Evolutionary conservation across 202 grass and related monocot genomes (phyloP).

Genomic region (Saccharum hybrid): DNA sequence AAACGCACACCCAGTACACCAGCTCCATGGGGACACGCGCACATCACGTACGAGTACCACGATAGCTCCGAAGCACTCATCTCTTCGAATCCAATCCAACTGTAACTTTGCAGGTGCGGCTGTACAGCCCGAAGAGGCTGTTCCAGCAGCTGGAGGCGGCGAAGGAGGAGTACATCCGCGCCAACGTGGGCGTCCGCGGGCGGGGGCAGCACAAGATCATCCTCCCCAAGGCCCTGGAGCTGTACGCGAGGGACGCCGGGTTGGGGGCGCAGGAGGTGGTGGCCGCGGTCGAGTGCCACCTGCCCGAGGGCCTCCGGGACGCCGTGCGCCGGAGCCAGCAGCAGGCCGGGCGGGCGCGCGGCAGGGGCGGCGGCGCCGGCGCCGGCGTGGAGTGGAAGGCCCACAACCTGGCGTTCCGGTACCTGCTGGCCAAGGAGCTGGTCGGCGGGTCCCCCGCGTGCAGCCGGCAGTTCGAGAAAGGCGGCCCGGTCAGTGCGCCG

Average conservation of each 20-base stretch:
- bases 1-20: neutral
- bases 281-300: constrained; percentile 55
- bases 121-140: constrained; percentile 72
- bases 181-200: constrained; percentile 55
- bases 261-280: constrained; percentile 54
- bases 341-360: constrained; percentile 18
- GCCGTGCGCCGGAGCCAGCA: constrained; percentile 46
- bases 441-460: constrained; percentile 30
- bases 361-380: no score
- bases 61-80: neutral
- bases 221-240: constrained; percentile 77
- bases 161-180: constrained; percentile 83
- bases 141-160: constrained; percentile 73
- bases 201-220: constrained; percentile 49
- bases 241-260: constrained; percentile 67
- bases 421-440: constrained; percentile 64
- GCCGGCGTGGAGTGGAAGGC: constrained; percentile 78
- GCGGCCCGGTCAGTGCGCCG: neutral
- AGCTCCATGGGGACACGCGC: no score
- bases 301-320: constrained; percentile 68
- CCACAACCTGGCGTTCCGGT: constrained; percentile 74
- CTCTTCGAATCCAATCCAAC: neutral
- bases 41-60: neutral
- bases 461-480: neutral
- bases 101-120: constrained; percentile 51